Conservation (phyloP, 306 rosid species). For the Prunus mume region DNA sequence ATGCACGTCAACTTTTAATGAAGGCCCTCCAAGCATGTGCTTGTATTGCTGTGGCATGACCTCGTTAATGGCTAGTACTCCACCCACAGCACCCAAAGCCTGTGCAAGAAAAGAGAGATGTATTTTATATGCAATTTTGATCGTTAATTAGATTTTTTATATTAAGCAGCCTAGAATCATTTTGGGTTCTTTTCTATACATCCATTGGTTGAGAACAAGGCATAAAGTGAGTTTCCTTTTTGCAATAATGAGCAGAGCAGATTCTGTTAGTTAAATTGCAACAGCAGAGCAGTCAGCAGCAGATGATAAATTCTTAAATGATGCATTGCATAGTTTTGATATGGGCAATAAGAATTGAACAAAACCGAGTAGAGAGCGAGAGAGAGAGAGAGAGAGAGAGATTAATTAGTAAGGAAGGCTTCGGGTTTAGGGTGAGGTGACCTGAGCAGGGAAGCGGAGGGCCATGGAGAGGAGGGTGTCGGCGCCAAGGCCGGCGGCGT, state of each 20-base stretch:
- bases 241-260: neutral
- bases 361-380: neutral
- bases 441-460: constrained; percentile 93
- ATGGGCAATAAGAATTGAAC: neutral
- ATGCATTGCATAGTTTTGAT: too few species aligned
- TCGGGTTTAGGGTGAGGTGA: neutral
- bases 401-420: neutral
- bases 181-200: neutral
- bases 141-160: neutral
- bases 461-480: constrained; percentile 81
- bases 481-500: constrained; percentile 67
- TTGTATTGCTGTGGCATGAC: constrained; percentile 59
- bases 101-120: constrained; percentile 20
- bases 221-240: neutral
- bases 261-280: constrained; percentile 1
- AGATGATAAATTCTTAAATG: neutral
- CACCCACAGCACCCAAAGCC: constrained; percentile 88
- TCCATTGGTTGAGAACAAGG: neutral
- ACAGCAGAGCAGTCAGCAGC: neutral
- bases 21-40: constrained; percentile 82
- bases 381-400: neutral
- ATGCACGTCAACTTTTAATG: constrained; percentile 80
- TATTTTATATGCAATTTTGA: neutral
- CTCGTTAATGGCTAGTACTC: constrained; percentile 71
- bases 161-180: neutral